A percentile compares a stretch with the other conserved stretches of the same genome.
Conservation (phyloP, 352 stramenopile species). For the Phytophthora pseudosyringae region DNA sequence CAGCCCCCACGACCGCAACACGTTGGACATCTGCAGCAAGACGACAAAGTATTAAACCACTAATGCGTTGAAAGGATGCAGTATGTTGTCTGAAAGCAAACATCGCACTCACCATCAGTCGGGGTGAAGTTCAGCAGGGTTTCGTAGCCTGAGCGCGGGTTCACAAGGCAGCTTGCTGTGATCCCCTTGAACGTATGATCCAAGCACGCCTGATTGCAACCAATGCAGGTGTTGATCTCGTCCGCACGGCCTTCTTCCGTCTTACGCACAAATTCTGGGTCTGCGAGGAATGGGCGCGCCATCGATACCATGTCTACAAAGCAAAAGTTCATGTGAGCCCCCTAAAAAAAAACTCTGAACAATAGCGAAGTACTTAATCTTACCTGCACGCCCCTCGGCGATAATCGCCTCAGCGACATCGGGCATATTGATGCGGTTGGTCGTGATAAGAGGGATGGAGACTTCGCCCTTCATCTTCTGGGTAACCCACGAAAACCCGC, state of each 20-base stretch:
- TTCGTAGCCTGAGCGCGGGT: slow-evolving; percentile 95
- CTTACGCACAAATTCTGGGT: slow-evolving; percentile 96
- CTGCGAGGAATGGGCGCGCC: slow-evolving; percentile 94
- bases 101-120: slow-evolving; percentile 38
- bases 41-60: background rate
- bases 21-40: slow-evolving; percentile 44
- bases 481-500: slow-evolving; percentile 95
- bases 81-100: background rate
- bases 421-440: slow-evolving; percentile 98
- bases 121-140: slow-evolving; percentile 87
- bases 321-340: background rate
- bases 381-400: slow-evolving; percentile 71
- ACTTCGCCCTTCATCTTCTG: slow-evolving; percentile 91
- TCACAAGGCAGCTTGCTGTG: slow-evolving; percentile 96
- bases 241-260: slow-evolving; percentile 86
- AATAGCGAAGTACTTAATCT: background rate
- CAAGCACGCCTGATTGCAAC: slow-evolving; percentile 96
- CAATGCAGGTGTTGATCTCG: slow-evolving; percentile 99
- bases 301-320: slow-evolving; percentile 82
- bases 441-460: slow-evolving; percentile 94
- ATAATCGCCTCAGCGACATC: slow-evolving; percentile 92
- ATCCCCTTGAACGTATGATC: slow-evolving; percentile 98
- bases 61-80: background rate
- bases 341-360: background rate
- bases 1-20: slow-evolving; percentile 93